Evolutionary conservation across 495 filamentous ascomycete genomes (phyloP).

Genomic region (Aspergillus sparsus): DNA sequence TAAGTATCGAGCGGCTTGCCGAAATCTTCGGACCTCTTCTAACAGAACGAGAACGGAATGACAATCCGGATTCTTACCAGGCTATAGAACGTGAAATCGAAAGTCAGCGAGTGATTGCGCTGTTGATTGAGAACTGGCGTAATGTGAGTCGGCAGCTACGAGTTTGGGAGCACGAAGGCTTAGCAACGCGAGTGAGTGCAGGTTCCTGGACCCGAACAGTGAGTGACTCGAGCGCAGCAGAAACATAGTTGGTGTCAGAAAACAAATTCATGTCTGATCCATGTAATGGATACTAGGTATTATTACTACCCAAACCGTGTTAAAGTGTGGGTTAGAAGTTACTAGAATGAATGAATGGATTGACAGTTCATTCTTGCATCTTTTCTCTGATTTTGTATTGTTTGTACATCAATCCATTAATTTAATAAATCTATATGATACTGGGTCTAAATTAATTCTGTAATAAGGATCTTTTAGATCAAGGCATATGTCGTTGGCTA

Average conservation of each 20-base stretch:
- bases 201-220: slow-evolving; percentile 4
- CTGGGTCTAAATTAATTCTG: no score
- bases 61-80: slow-evolving; percentile 18
- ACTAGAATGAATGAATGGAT: background rate
- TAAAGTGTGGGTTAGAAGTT: background rate
- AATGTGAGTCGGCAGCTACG: slow-evolving; percentile 36
- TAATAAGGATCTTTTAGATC: no score
- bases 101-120: slow-evolving; percentile 32
- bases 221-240: slow-evolving; percentile 1
- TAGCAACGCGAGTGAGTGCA: slow-evolving; percentile 5
- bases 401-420: no score
- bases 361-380: no score
- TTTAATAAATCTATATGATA: no score
- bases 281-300: no score
- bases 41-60: slow-evolving; percentile 19
- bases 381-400: no score
- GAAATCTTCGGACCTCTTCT: slow-evolving; percentile 40
- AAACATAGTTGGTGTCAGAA: slow-evolving; percentile 1
- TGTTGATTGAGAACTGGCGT: slow-evolving; percentile 41
- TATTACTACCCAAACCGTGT: background rate
- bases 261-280: no score
- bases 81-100: slow-evolving; percentile 35
- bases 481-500: no score
- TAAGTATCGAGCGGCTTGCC: slow-evolving; percentile 33
- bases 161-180: slow-evolving; percentile 25